Evolutionary conservation across 176 grass and related monocot species (phyloP), one percentile per base, ranked within the genome.

Genomic region (Bothriochloa decipiens): DNA sequence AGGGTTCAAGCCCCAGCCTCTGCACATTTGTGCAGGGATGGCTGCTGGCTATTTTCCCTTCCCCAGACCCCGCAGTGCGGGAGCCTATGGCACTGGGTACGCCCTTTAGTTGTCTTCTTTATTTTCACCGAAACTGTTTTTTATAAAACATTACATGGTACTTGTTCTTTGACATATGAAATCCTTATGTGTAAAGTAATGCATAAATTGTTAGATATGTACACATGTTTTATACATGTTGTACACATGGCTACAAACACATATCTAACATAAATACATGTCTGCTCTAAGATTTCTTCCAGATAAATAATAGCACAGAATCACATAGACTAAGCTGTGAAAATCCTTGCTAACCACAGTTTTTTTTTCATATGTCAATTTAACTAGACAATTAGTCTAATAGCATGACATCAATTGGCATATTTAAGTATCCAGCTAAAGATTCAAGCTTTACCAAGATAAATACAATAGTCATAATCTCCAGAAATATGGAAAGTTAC

Each of bases 301-400:
- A 68, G 3, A 68, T 65, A 84, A 84, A 68, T 68, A 79, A 80
- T 39, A 52, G 70, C 17, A 72, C 46, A 70, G 11, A 81, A 23
- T 37, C 37, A 70, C 7, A 70, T 52, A 80, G 20, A 45, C 2
- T 78, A 69, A 78, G 50, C 14, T 68, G 65, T 55, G n/a, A 20
- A 81, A 70, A 36, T 81, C 46, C 46, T 81, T 70, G 32, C 12
- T 69, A 47, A 76, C 13, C 1, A 3, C 50, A 61, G 35, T 28
- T 17, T 64, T 62, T 65, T 74, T 63, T 62, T 11, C 40, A 47
- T 23, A 64, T 60, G 9, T 20, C 68, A 41, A 42, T 49, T 33
- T 33, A n/a, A 20, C 16, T 32, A 46, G 41, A n/a, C 45, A 64
- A 43, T 53, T 74, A 65, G 23, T 61, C 35, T 46, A 63, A 55